Base-by-base conservation (phyloP, 306 rosid species). In the Fragaria vesca region DNA sequence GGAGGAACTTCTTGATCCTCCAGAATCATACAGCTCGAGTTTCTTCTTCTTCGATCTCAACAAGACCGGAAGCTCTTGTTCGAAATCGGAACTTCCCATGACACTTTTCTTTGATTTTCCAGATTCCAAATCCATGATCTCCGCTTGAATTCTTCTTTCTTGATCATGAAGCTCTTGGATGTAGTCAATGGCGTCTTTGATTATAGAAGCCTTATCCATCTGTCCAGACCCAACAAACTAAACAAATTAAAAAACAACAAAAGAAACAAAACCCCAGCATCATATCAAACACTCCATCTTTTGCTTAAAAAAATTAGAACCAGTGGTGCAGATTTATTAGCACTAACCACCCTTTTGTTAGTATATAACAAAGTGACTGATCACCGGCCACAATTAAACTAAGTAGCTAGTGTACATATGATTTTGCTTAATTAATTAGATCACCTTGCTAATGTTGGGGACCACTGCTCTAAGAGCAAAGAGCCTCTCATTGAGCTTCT, bases 171-270 rank as follows among this genome's bases (percentile, higher is more conserved):
- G 81, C 50, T 86, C 85, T 45, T 91, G 91, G 69, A 96, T 96
- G 57, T 96, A 90, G 45, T 85, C 93, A 63, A 96, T 96, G 0
- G 99, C 99, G 76, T 96, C 99, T 79, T 90, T 96, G 57, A 96
- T 87, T 34, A 96, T 91, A 0, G 99, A 96, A 81, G 98, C 99
- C 83, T 96, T 96, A 63, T 96, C 99, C 99, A 96, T 96, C 99
- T 96, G 71, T 45, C 55, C 61, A 38, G 66, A 75, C 60, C 60
- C 61, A 62, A 62, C 78, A 75, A 74, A 24, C 12, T 21, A 38
- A 36, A 36, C 48, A 45, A 66, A 63, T 40, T n/a, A 8, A 8
- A 7, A 42, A 32, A 58, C 36, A 32, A 54, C 21, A 15, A 36
- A 46, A 38, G 11, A 63, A 66, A 66, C 2, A 2, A 11, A 38